Percentiles rank a stretch among this genome's conserved stretches.
phyloP scores from a whole-genome alignment of 768 basidiomycete genomes.

The Leucocoprinus sp. region DNA sequence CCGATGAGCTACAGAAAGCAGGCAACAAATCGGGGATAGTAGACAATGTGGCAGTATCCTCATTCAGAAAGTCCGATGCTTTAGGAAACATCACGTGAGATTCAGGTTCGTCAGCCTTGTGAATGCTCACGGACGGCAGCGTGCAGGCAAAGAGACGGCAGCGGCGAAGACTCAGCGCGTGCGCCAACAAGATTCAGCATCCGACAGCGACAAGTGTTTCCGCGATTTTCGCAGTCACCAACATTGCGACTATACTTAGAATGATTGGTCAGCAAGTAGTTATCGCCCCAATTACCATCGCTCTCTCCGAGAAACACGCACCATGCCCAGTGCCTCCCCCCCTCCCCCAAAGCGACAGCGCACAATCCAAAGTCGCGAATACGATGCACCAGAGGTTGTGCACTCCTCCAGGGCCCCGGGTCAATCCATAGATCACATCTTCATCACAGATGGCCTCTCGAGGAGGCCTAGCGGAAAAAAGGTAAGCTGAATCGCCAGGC shows the following conservation, averaged over 20 bases:
- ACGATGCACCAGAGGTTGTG: constrained; percentile 12
- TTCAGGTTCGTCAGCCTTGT: too few species aligned
- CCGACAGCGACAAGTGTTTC: neutral
- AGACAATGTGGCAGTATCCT: too few species aligned
- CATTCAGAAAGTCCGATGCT: too few species aligned
- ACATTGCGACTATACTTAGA: neutral
- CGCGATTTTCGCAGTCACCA: constrained; percentile 7
- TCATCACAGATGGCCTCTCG: constrained; percentile 39
- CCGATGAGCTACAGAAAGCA: too few species aligned
- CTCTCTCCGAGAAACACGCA: constrained; percentile 12
- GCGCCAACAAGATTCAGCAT: too few species aligned
- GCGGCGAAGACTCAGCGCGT: too few species aligned
- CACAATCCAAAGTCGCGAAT: constrained; percentile 22
- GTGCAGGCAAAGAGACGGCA: too few species aligned
- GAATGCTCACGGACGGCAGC: too few species aligned
- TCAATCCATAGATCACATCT: constrained; percentile 38
- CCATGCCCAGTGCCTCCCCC: constrained; percentile 14
- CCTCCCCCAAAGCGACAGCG: constrained; percentile 41
- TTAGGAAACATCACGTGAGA: too few species aligned
- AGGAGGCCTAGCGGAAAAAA: constrained; percentile 43
- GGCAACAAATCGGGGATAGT: too few species aligned
- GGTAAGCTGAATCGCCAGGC: constrained; percentile 19
- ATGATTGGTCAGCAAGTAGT: constrained; percentile 10
- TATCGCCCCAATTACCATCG: constrained; percentile 1
- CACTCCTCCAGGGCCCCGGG: constrained; percentile 21